A percentile compares a stretch with the other conserved stretches of the same genome.
phyloP scores from a whole-genome alignment of 306 rosid genomes.

The Spatholobus suberectus region DNA sequence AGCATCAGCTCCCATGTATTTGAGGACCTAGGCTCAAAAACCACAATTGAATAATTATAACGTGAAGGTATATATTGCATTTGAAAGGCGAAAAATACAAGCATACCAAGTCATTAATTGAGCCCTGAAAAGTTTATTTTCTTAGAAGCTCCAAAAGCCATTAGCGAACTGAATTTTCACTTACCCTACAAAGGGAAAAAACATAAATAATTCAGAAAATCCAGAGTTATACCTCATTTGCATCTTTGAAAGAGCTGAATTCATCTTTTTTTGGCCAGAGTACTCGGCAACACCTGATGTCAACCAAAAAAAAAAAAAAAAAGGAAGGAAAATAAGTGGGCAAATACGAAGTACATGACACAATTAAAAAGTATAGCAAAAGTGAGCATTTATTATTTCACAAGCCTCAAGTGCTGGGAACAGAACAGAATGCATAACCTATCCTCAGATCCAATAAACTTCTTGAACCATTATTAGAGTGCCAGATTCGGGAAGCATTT shows the following conservation, averaged over 20 bases:
- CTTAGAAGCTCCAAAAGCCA: constrained; percentile 20
- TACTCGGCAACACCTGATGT: constrained; percentile 54
- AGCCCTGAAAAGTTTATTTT: constrained; percentile 21
- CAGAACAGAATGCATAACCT: not conserved
- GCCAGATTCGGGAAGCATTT: not conserved
- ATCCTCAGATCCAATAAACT: not conserved
- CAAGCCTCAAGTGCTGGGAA: constrained; percentile 9
- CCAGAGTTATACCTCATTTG: constrained; percentile 53
- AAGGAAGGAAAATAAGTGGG: not conserved
- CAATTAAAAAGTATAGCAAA: constrained; percentile 12
- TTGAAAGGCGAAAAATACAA: constrained; percentile 17
- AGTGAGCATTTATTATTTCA: constrained; percentile 19
- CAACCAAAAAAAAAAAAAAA: not conserved
- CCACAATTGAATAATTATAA: constrained; percentile 36
- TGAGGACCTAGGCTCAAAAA: constrained; percentile 48
- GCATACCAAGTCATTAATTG: not conserved
- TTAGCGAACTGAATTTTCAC: not conserved
- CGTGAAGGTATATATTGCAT: not conserved
- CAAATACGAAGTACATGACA: not conserved
- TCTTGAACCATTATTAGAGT: not conserved
- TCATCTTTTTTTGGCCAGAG: constrained; percentile 61
- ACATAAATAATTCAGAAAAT: not conserved
- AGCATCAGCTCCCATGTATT: constrained; percentile 54
- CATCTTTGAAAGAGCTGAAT: constrained; percentile 53
- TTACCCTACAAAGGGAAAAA: not conserved